Conservation (phyloP, 805 yeast genomes). For the Lachancea thermotolerans region DNA sequence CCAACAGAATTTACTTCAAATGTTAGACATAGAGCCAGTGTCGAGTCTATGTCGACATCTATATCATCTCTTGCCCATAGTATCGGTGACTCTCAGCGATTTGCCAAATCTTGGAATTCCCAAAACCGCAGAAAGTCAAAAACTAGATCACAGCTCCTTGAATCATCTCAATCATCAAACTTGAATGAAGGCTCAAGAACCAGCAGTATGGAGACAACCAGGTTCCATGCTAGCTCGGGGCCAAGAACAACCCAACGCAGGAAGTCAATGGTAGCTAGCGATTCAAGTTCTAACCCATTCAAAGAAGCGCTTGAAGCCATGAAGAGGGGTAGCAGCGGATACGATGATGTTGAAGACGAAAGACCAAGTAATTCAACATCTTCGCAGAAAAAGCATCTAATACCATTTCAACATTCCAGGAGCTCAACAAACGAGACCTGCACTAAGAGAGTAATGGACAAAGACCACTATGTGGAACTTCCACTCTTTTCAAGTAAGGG, state of each 20-base stretch:
- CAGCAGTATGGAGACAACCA: conserved; percentile 8
- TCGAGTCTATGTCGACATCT: conserved; percentile 30
- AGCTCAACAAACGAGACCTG: neutral
- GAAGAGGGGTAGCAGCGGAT: conserved; percentile 15
- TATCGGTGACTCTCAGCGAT: conserved; percentile 30
- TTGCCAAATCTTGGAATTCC: conserved; percentile 33
- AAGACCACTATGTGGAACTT: conserved; percentile 28
- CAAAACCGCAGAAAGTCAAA: conserved; percentile 28
- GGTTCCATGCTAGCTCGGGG: neutral
- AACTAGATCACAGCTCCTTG: conserved; percentile 5
- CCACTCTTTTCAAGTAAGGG: conserved; percentile 24
- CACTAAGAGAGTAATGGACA: conserved; percentile 13
- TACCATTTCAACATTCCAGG: conserved; percentile 4
- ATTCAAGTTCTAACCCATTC: conserved; percentile 21
- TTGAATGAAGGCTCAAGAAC: conserved; percentile 1
- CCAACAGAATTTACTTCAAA: conserved; percentile 31
- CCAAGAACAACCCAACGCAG: conserved; percentile 12
- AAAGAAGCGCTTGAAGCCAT: conserved; percentile 29
- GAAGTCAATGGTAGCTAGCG: conserved; percentile 26
- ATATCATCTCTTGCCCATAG: conserved; percentile 29
- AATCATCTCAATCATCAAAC: neutral
- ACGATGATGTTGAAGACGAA: neutral
- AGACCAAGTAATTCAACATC: neutral
- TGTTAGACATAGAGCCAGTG: conserved; percentile 22
- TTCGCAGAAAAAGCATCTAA: conserved; percentile 1